These are phyloP conservation scores for Cichorium intybus DNA, from an alignment of 140 eudicot genomes.

Conservation along the genomic window DNA sequence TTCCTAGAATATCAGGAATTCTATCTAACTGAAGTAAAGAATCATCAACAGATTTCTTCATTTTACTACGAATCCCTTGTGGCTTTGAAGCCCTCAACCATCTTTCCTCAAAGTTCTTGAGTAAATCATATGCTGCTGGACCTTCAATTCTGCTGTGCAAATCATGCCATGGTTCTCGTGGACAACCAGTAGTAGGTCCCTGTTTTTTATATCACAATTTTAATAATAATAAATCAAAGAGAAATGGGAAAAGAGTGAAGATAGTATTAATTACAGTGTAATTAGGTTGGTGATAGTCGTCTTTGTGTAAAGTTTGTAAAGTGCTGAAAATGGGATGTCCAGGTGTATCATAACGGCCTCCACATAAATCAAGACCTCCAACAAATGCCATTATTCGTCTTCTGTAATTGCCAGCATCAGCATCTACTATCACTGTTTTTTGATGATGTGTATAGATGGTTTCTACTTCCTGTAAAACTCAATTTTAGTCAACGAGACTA, in stretches of 20 bases:
- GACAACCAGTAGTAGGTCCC: slow-evolving; percentile 78
- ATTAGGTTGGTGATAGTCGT: slow-evolving; percentile 88
- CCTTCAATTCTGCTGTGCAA: slow-evolving; percentile 83
- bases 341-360: slow-evolving; percentile 92
- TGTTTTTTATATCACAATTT: not conserved
- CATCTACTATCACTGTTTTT: slow-evolving; percentile 85
- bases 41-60: slow-evolving; percentile 50
- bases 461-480: slow-evolving; percentile 57
- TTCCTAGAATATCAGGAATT: slow-evolving; percentile 61
- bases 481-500: not conserved
- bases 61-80: slow-evolving; percentile 47
- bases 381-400: slow-evolving; percentile 86
- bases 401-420: slow-evolving; percentile 64
- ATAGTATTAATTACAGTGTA: slow-evolving; percentile 49
- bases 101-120: slow-evolving; percentile 81
- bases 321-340: slow-evolving; percentile 67
- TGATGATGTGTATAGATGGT: slow-evolving; percentile 92
- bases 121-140: slow-evolving; percentile 88
- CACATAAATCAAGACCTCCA: slow-evolving; percentile 95
- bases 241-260: slow-evolving; percentile 2
- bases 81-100: slow-evolving; percentile 83
- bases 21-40: slow-evolving; percentile 57
- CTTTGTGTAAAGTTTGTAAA: slow-evolving; percentile 69
- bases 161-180: slow-evolving; percentile 99
- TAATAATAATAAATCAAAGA: not conserved